These are phyloP conservation scores for Penicillium sp. DNA, from an alignment of 2,329 filamentous ascomycete genomes.

Conservation along the genomic window DNA sequence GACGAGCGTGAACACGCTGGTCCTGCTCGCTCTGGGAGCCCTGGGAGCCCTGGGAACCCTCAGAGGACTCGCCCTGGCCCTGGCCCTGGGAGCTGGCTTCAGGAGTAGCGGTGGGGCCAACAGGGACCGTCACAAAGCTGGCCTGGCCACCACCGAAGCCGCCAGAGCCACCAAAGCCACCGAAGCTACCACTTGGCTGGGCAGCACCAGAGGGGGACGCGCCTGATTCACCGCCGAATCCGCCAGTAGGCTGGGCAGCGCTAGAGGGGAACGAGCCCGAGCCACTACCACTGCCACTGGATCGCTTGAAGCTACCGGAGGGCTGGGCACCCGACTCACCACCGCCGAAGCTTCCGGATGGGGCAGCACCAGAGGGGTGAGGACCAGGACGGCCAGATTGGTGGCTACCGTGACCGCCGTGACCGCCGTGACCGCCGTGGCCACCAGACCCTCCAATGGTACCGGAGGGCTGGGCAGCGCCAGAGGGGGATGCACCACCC, in stretches of 20 bases:
- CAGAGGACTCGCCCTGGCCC: background rate
- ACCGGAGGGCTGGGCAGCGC: conserved; percentile 1
- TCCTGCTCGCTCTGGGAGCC: conserved; percentile 7
- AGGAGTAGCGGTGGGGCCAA: conserved; percentile 7
- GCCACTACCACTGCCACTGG: background rate
- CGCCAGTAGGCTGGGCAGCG: background rate
- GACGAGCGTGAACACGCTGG: conserved; percentile 28
- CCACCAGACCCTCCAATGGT: conserved; percentile 1
- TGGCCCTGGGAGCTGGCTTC: conserved; percentile 2
- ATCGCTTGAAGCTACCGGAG: background rate
- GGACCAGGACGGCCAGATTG: background rate
- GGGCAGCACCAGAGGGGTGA: background rate
- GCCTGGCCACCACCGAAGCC: conserved; percentile 3
- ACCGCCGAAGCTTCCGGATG: background rate
- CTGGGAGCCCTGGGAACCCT: background rate
- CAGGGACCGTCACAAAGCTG: background rate
- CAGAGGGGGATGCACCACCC: conserved; percentile 1
- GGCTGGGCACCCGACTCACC: conserved; percentile 1
- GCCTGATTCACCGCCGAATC: background rate
- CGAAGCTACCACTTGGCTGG: conserved; percentile 4
- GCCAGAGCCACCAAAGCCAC: background rate
- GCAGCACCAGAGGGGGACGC: background rate
- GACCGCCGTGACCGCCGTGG: background rate
- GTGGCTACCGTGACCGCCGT: background rate
- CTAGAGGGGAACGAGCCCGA: background rate